Percentiles rank a stretch among this genome's conserved stretches.
Conservation (phyloP, 331 rosid genomes). For the Quercus tomentella region DNA sequence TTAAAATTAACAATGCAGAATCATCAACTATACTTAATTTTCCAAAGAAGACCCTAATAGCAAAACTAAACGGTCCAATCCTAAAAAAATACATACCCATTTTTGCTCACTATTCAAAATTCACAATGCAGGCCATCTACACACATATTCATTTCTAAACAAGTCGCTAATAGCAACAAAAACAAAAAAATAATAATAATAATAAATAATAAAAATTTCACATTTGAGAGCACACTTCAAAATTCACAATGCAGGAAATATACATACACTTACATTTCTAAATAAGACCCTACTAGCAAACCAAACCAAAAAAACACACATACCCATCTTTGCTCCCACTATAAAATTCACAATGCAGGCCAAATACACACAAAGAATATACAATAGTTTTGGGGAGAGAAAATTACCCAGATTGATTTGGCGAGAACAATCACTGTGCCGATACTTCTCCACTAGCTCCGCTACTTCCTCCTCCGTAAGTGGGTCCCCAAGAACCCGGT, state of each 20-base stretch:
- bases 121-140: too few species aligned
- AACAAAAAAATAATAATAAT: too few species aligned
- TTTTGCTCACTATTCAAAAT: background rate
- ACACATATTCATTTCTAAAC: too few species aligned
- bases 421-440: constrained; percentile 74
- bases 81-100: background rate
- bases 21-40: background rate
- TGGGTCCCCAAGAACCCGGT: constrained; percentile 65
- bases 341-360: too few species aligned
- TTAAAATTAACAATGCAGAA: background rate
- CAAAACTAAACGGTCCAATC: background rate
- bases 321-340: too few species aligned
- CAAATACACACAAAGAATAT: background rate
- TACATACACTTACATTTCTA: too few species aligned
- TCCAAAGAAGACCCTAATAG: background rate
- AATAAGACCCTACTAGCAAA: too few species aligned
- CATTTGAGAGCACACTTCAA: too few species aligned
- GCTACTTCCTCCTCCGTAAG: constrained; percentile 62
- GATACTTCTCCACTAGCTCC: constrained; percentile 78
- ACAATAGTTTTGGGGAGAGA: background rate
- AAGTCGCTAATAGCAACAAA: too few species aligned
- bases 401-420: constrained; percentile 78
- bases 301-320: too few species aligned
- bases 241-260: too few species aligned
- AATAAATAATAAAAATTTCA: too few species aligned